These are phyloP conservation scores for Vitis hybrid DNA, from an alignment of 177 flowering plant genomes.

Conservation along the genomic window DNA sequence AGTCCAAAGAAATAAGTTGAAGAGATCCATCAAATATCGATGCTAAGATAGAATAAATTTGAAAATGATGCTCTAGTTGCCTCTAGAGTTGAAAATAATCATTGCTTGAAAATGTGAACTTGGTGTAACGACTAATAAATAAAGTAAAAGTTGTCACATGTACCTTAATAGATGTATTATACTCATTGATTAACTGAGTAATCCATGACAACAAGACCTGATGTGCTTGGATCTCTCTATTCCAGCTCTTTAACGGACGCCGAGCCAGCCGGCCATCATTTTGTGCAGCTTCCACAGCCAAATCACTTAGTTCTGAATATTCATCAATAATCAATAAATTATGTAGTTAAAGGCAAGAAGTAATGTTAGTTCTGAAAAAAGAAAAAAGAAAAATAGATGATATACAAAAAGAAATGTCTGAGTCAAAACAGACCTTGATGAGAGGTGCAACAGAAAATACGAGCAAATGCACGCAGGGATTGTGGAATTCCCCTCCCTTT, in stretches of 20 bases:
- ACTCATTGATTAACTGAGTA: constrained; percentile 40
- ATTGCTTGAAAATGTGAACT: no score
- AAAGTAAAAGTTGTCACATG: no score
- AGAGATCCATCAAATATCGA: no score
- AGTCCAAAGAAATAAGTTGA: no score
- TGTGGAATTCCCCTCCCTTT: constrained; percentile 91
- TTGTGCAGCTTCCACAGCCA: constrained; percentile 61
- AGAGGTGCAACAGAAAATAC: constrained; percentile 55
- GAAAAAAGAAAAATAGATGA: not conserved
- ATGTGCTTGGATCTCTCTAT: constrained; percentile 69
- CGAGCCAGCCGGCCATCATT: constrained; percentile 86
- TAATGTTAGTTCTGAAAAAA: not conserved
- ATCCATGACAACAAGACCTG: constrained; percentile 41
- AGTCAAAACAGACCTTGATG: constrained; percentile 43
- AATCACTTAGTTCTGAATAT: constrained; percentile 54
- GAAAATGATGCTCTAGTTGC: no score
- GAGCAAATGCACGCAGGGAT: constrained; percentile 83
- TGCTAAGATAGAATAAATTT: no score
- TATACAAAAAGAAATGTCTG: not conserved
- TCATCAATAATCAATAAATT: constrained; percentile 3
- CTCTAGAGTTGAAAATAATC: no score
- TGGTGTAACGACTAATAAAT: no score
- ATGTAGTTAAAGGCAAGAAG: not conserved
- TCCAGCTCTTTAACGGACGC: constrained; percentile 44
- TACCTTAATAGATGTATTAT: constrained; percentile 16